Base-by-base conservation (phyloP, 176 grass and related monocot species). In the Cenchrus purpureus region DNA sequence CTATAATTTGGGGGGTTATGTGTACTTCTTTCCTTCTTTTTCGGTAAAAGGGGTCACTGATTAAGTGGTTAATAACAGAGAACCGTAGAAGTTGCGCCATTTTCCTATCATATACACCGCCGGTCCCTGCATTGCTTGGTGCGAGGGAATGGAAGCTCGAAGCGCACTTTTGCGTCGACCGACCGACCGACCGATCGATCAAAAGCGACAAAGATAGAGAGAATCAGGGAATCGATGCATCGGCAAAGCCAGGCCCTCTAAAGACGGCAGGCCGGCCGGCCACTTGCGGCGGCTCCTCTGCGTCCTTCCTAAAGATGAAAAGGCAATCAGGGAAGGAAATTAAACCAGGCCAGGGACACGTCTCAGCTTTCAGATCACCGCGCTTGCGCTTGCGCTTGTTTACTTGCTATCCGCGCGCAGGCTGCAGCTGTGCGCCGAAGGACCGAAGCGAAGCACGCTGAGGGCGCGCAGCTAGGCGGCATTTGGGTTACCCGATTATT, bases 291-390 rank as follows among this genome's bases (percentile, higher is more conserved):
- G 62, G 6, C 22, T 68, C 51, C 63, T 77, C 50, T 0, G 58
- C 51, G 37, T 68, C 50, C 2, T 25, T 56, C 60, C 37, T 56
- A 66, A 78, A 82, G 51, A 71, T 8, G 43, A 73, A 73, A 83
- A 59, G 12, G 12, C 2, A 40, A 40, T 40, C 10, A 43, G 25
- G 43, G 0, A 12, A 55, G 15, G 16, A 50, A 63, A 65, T 44
- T 28, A 44, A 44, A 40, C 19, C 12, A 45, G 10, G n/a, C 31
- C 65, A 31, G 12, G 3, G 76, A 84, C 81, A 89, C 87, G 87
- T 84, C 66, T 84, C 76, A 49, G 17, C 81, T 84, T 84, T 73
- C 50, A 46, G 45, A 46, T 46, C 45, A 66, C 7, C 48, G 17
- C 67, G 40, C 60, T 60, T 31, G 29, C 67, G 40, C 60, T 60